Base-by-base conservation (phyloP, 1,284 basidiomycete genomes). In the Leccinum variabile region DNA sequence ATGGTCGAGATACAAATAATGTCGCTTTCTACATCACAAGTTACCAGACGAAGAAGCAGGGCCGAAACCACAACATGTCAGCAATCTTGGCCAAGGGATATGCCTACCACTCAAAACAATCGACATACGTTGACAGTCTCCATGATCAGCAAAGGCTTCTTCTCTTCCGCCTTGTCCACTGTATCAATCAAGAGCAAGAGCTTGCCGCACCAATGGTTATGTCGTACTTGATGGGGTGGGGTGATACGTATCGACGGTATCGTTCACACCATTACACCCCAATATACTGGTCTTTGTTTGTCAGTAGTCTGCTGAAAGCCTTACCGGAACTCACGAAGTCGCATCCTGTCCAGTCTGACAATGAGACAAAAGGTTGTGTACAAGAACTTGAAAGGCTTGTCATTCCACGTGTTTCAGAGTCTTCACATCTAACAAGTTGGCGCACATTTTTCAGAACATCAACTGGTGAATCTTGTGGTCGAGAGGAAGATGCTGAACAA, bases 21-120 rank as follows among this genome's bases (percentile, higher is more conserved):
- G 37, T 68, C 1, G 58, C 67, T 0, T 78, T 59, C 35, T 80
- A 80, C 54, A 58, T 75, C 5, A 74, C 70, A 0, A 53, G 5
- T 0, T 80, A 80, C 56, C 44, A 57, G 8, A 55, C n/a, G 0
- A 66, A 66, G 37, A 56, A 56, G 2, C 64, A 66, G 10, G 52
- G 65, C 0, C 3, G 32, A 7, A 63, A 53, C 10, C 11, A 30
- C 39, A 65, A 64, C 25, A 49, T 44, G 22, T 65, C 55, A 0
- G 41, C 60, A 0, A 8, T 66, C 2, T 5, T 65, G 0, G 25
- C 60, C 0, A 65, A 65, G 13, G 64, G 57, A 1, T 64, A 33
- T 9, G 35, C 28, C 1, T 64, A 64, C 10, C 62, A 64, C n/a
- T 13, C 3, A 0, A 6, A 56, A 30, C 2, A 3, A 0, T 30